Percentiles rank a stretch among this genome's conserved stretches.
phyloP scores from a whole-genome alignment of 345 rosid genomes.

The Isatis tinctoria region DNA sequence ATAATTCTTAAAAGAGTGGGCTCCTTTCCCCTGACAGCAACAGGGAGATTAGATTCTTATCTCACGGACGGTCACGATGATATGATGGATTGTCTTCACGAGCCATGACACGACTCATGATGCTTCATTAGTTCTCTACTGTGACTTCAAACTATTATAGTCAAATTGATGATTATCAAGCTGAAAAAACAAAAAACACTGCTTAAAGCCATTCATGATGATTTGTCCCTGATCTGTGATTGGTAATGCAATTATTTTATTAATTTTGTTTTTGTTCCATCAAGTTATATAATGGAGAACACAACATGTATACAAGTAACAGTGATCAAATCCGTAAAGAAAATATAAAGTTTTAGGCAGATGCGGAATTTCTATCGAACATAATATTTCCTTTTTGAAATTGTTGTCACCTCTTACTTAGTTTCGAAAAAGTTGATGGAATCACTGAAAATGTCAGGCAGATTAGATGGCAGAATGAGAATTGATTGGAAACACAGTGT shows the following conservation, averaged over 20 bases:
- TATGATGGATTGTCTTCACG: conserved; percentile 29
- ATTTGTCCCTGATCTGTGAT: conserved; percentile 1
- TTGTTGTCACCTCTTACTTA: background rate
- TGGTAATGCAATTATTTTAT: background rate
- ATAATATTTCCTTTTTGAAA: background rate
- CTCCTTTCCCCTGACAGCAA: conserved; percentile 18
- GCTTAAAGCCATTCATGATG: conserved; percentile 2
- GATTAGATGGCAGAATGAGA: too few species aligned
- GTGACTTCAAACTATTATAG: conserved; percentile 12
- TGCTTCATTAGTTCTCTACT: conserved; percentile 22
- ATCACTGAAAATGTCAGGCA: background rate
- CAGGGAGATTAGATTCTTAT: conserved; percentile 30
- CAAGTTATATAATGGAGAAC: conserved; percentile 3
- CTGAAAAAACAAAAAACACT: background rate
- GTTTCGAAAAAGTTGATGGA: background rate
- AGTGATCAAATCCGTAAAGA: background rate
- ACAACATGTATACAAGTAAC: background rate
- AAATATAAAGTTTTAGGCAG: background rate
- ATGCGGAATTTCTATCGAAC: background rate
- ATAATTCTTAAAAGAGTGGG: conserved; percentile 17
- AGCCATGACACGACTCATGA: conserved; percentile 35
- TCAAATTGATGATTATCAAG: conserved; percentile 7
- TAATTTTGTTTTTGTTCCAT: background rate
- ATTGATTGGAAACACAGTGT: too few species aligned
- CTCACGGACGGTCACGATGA: conserved; percentile 34